A percentile compares a stretch with the other conserved stretches of the same genome.
Evolutionary conservation across 2,329 filamentous ascomycete genomes (phyloP).

Genomic region (Zymoseptoria crescenta): DNA sequence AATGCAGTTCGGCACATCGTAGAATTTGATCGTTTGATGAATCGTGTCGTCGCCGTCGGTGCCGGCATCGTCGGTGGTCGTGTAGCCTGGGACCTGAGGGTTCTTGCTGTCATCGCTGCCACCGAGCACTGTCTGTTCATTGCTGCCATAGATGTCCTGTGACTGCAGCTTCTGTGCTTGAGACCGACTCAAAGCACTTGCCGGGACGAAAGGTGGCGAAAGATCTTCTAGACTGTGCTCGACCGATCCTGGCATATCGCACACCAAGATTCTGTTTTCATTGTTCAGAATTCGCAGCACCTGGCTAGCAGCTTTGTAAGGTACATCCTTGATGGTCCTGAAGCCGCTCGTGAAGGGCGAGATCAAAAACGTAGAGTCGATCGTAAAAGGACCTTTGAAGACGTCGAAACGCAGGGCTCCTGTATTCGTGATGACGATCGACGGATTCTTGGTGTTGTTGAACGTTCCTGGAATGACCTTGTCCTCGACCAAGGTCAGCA

Average conservation of each 20-base stretch:
- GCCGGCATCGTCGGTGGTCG: slow-evolving; percentile 76
- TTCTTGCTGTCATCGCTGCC: slow-evolving; percentile 9
- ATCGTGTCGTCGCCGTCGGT: slow-evolving; percentile 83
- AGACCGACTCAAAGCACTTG: slow-evolving; percentile 8
- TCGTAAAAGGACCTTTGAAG: slow-evolving; percentile 84
- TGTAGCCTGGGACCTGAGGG: slow-evolving; percentile 64
- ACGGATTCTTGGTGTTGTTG: slow-evolving; percentile 42
- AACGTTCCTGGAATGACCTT: slow-evolving; percentile 59
- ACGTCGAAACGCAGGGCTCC: slow-evolving; percentile 93
- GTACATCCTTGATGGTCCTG: slow-evolving; percentile 69
- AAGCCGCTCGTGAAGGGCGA: slow-evolving; percentile 82
- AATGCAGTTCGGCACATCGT: slow-evolving; percentile 74
- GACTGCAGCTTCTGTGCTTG: slow-evolving; percentile 4
- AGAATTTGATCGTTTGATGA: slow-evolving; percentile 66
- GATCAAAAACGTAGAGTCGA: slow-evolving; percentile 76
- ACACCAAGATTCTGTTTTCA: slow-evolving; percentile 43
- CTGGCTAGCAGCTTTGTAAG: slow-evolving; percentile 64
- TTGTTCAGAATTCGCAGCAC: slow-evolving; percentile 55
- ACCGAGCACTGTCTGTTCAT: slow-evolving; percentile 7
- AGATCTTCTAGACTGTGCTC: slow-evolving; percentile 9
- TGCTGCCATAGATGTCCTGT: slow-evolving; percentile 3
- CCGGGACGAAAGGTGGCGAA: slow-evolving; percentile 10
- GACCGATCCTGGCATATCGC: slow-evolving; percentile 18
- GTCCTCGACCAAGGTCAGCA: slow-evolving; percentile 73
- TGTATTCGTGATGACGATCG: slow-evolving; percentile 74